Base-by-base conservation (phyloP, 208 protist species). In the Angomonas ambiguus region DNA sequence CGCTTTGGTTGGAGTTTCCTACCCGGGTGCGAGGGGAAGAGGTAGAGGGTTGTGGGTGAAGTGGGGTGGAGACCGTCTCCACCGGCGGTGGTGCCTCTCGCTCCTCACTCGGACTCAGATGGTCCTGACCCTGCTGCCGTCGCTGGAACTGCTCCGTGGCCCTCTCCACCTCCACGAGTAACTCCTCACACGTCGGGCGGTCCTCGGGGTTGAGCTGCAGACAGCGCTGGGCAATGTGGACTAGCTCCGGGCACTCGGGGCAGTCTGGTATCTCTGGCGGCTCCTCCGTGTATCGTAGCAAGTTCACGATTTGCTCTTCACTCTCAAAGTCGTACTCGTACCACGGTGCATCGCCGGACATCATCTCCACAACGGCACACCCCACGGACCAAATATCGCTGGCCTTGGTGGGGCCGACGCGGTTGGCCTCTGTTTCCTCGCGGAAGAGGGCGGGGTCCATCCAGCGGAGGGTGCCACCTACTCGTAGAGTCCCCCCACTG, bases 331-430 rank as follows among this genome's bases (percentile, higher is more conserved):
- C 85, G 76, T 93, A 95, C 74, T 97, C 92, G 67, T 77, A 76
- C 92, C 92, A 97, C 32, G 92, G 92, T 13, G 79, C 78, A 60
- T 91, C 77, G 18, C 77, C 82, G 13, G 88, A 87, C 68, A 95
- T 82, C 89, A 97, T 97, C 69, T 97, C 92, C 42, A 97, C 88
- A 67, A 97, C 68, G 49, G 76, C 76, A 72, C 92, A 97, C 22
- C 92, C 92, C 0, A 97, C 83, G 25, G 87, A 94, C 90, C 92
- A 97, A 20, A 97, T 90, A 57, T 97, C 92, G 34, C 84, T 80
- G 20, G 85, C 86, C 71, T 83, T 91, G 22, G 82, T 93, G 1
- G 91, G 86, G 1, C 87, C 87, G 22, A 10, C 53, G 32, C 1
- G n/a, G 28, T 28, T 16, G 32, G 32, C 22, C 51, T 13, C 62